Evolutionary conservation across 495 filamentous ascomycete genomes (phyloP).

Genomic region (Talaromyces thailandensis): DNA sequence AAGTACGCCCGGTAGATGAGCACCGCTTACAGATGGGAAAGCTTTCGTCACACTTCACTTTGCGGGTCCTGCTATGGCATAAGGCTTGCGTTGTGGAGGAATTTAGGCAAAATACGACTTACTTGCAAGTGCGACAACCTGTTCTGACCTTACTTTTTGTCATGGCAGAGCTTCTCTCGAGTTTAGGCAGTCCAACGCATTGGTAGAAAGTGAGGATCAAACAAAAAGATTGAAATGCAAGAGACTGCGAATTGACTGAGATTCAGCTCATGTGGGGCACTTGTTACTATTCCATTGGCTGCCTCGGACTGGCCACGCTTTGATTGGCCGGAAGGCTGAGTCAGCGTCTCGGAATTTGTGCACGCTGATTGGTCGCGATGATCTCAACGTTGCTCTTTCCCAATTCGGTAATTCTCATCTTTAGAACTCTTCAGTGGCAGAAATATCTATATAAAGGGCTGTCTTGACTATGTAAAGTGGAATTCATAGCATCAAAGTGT

Average conservation of each 20-base stretch:
- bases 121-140: conserved; percentile 46
- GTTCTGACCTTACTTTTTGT: conserved; percentile 27
- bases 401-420: not conserved
- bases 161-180: not conserved
- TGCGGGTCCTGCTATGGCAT: conserved; percentile 27
- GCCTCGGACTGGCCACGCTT: not conserved
- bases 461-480: not conserved
- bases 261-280: not conserved
- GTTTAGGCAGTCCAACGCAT: not conserved
- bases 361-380: not conserved
- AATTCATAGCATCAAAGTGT: not conserved
- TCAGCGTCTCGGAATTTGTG: not conserved
- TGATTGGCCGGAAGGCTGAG: not conserved
- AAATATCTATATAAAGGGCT: not conserved
- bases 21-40: conserved; percentile 50
- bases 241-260: not conserved
- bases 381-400: not conserved
- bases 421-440: not conserved
- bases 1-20: conserved; percentile 34
- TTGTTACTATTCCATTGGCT: not conserved
- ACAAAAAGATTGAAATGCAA: not conserved
- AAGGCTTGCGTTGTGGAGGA: conserved; percentile 3
- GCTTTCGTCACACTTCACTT: conserved; percentile 58
- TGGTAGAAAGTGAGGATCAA: not conserved
- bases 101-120: conserved; percentile 9